Conservation (phyloP, 768 basidiomycete genomes). For the Leccinellum albellum region DNA sequence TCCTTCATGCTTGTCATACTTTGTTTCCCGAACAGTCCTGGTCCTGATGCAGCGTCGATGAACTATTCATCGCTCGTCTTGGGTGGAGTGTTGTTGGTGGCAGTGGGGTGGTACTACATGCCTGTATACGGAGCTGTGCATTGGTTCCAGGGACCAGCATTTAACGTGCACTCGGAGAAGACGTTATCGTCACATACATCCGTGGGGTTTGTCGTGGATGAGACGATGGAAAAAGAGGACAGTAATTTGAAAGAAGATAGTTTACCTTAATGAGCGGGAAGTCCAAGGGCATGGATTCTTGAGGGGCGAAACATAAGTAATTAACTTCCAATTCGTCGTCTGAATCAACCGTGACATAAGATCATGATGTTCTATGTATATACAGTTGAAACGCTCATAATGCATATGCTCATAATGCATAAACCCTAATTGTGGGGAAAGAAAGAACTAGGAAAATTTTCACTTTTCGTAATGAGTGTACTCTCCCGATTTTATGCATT, state of each 20-base stretch:
- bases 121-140: conserved; percentile 63
- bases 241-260: not conserved
- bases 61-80: conserved; percentile 69
- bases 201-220: not conserved
- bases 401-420: no score
- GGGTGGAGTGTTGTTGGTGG: conserved; percentile 52
- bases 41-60: conserved; percentile 48
- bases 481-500: no score
- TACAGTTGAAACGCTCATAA: no score
- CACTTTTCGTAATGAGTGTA: no score
- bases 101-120: conserved; percentile 61
- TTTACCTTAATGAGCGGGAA: not conserved
- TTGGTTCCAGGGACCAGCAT: conserved; percentile 65
- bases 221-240: not conserved
- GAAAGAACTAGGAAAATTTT: no score
- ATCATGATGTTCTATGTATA: no score
- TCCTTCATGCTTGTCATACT: no score
- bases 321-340: no score
- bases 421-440: no score
- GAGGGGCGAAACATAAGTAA: no score
- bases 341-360: no score
- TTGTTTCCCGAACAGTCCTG: no score
- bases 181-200: not conserved
- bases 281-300: not conserved
- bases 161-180: conserved; percentile 32